Percentiles rank a stretch among this genome's conserved stretches.
Conservation (phyloP, 2,329 filamentous ascomycete genomes). For the Ophiostoma angusticollis region DNA sequence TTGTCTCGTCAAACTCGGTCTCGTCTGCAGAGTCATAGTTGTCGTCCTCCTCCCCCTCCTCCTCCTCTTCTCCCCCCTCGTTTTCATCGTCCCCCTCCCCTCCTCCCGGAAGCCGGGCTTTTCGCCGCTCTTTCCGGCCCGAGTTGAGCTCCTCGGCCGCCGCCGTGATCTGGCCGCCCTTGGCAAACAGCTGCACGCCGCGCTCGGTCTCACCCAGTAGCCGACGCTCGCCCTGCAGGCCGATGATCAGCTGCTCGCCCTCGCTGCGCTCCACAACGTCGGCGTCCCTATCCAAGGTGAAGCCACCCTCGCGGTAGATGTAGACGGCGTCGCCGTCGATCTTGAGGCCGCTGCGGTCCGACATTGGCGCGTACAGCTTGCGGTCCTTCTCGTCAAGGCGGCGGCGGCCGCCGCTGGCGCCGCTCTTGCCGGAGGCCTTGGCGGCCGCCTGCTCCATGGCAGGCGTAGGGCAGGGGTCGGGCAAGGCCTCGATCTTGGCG, state of each 20-base stretch:
- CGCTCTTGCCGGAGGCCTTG: slow-evolving; percentile 68
- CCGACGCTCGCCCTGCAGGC: slow-evolving; percentile 68
- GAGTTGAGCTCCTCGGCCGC: slow-evolving; percentile 46
- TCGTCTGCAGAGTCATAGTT: slow-evolving; percentile 42
- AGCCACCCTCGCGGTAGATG: slow-evolving; percentile 57
- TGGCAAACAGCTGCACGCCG: slow-evolving; percentile 75
- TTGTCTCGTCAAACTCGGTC: slow-evolving; percentile 44
- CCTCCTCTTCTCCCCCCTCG: slow-evolving; percentile 42
- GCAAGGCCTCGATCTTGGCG: slow-evolving; percentile 69
- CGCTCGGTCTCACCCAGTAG: slow-evolving; percentile 71
- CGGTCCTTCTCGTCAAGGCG: slow-evolving; percentile 94
- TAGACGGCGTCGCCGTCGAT: slow-evolving; percentile 97
- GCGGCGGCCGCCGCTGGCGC: slow-evolving; percentile 39
- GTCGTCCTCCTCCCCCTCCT: slow-evolving; percentile 22
- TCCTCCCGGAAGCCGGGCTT: slow-evolving; percentile 43
- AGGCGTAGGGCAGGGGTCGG: slow-evolving; percentile 91
- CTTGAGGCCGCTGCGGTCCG: slow-evolving; percentile 86
- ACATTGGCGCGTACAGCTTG: slow-evolving; percentile 93
- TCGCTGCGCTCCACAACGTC: slow-evolving; percentile 70
- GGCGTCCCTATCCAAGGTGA: slow-evolving; percentile 58
- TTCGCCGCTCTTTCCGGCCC: slow-evolving; percentile 46
- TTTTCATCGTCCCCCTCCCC: slow-evolving; percentile 44
- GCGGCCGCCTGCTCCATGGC: slow-evolving; percentile 77
- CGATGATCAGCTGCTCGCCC: slow-evolving; percentile 88
- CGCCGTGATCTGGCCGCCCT: slow-evolving; percentile 54